Evolutionary conservation across 2,329 filamentous ascomycete species (phyloP), one percentile per base, ranked within the genome.

Genomic region (Beauveria scarabaeidicola): DNA sequence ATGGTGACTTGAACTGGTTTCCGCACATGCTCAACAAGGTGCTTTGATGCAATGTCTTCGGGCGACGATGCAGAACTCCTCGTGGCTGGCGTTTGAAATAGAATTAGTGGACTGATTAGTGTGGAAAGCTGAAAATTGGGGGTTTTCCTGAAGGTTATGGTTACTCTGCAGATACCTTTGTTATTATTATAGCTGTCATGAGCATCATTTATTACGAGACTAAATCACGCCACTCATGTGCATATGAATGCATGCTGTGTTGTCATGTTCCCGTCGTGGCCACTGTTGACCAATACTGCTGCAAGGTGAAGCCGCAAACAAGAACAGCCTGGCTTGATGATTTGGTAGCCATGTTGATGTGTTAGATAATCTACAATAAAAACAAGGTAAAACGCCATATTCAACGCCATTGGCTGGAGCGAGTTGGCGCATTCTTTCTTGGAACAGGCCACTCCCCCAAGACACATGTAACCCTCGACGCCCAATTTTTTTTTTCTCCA

Each of bases 171-270:
- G 58, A 60, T 60, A 60, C 58, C 58, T 60, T 53, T 59, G 47
- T 60, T 60, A 19, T 60, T 60, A 60, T 60, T 60, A 60, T 60
- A 60, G 44, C 25, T 60, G 58, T 60, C 58, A 60, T 60, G 51
- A 55, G 58, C 58, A 60, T 55, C 21, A 46, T 60, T 50, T 55
- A 50, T 55, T 51, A 46, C 32, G 15, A 36, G 40, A 40, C 41
- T 41, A 50, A 48, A 25, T 36, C 25, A 25, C 25, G 29, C 21
- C 19, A 27, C 44, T n/a, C 17, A 19, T 19, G 2, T 44, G 19
- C 17, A n/a, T 11, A 21, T 23, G 19, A 6, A 6, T 44, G 19
- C 11, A 11, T 21, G 19, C 21, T 36, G 11, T 36, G 13, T 9
- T 7, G 8, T 17, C 46, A 23, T 27, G 15, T 8, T 25, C 1